Evolutionary conservation across 768 basidiomycete genomes (phyloP), one percentile per base, ranked within the genome.

Genomic region (Serendipita sp.): DNA sequence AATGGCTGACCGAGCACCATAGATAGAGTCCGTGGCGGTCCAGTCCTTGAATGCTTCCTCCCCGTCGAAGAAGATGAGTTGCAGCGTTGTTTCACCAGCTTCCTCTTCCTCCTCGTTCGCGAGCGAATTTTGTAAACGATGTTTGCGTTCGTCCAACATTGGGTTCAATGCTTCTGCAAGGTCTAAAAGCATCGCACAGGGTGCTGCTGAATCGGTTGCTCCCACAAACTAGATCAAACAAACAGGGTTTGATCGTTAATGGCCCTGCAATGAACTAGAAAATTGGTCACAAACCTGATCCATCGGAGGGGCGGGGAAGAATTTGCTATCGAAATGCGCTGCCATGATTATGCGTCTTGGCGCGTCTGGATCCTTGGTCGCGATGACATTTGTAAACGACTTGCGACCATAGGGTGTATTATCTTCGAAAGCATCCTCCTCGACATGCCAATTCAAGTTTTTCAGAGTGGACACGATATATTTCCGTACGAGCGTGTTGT

Each of bases 311-410:
- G 71, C 72, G 0, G 84, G 75, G 67, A 86, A 93, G 73, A 82
- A 94, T 75, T 96, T 96, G 74, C 88, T 90, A 71, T 97, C 94
- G 67, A 84, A 92, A 70, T 97, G 94, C 3, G 94, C 96, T 3
- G 96, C 78, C n/a, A 99, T 71, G 16, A 95, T 78, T 34, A 99
- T 78, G 65, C 90, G 84, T 48, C 89, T 74, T 1, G 85, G 75
- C 0, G 96, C 94, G 17, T 74, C 71, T n/a, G 89, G 88, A 70
- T 97, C 87, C 71, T 96, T 96, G 11, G 96, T 98, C 33, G 92
- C 95, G 66, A 98, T 85, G 58, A 98, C 77, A 74, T 99, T 99
- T 14, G 83, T 85, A 71, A 99, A 95, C 42, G 76, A 75, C 68
- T 82, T 89, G 33, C 70, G 68, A 3, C 95, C 96, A 65, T 87